Evolutionary conservation across 495 filamentous ascomycete genomes (phyloP).

Genomic region (Rusavskia elegans): DNA sequence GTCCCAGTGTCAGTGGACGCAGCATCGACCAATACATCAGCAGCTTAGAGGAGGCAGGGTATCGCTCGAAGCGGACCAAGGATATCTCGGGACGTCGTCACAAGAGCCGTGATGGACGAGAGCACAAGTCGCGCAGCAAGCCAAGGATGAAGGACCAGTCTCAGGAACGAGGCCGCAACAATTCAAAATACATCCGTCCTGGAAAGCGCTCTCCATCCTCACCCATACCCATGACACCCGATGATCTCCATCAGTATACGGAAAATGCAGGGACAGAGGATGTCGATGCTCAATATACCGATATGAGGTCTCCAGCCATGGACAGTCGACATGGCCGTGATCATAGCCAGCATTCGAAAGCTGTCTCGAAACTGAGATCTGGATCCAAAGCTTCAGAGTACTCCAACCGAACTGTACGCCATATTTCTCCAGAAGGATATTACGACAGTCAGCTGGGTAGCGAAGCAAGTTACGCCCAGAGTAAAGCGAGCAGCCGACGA

Average conservation of each 20-base stretch:
- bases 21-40: conserved; percentile 78
- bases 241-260: conserved; percentile 48
- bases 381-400: conserved; percentile 14
- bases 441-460: conserved; percentile 5
- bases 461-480: conserved; percentile 5
- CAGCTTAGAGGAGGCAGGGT: conserved; percentile 63
- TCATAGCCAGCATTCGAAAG: conserved; percentile 2
- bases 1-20: conserved; percentile 39
- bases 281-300: conserved; percentile 13
- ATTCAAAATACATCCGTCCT: conserved; percentile 55
- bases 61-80: conserved; percentile 38
- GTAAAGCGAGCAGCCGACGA: conserved; percentile 28
- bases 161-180: conserved; percentile 48
- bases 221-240: conserved; percentile 81
- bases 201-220: conserved; percentile 81
- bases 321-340: conserved; percentile 7
- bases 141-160: conserved; percentile 42
- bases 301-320: conserved; percentile 1
- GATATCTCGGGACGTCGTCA: conserved; percentile 28
- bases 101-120: conserved; percentile 39
- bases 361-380: conserved; percentile 10
- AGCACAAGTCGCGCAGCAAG: conserved; percentile 32
- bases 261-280: conserved; percentile 29
- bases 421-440: conserved; percentile 10
- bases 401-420: conserved; percentile 11